These are phyloP conservation scores for Colletotrichum brevisporum DNA, from an alignment of 2,329 filamentous ascomycete species.

Conservation along the genomic window DNA sequence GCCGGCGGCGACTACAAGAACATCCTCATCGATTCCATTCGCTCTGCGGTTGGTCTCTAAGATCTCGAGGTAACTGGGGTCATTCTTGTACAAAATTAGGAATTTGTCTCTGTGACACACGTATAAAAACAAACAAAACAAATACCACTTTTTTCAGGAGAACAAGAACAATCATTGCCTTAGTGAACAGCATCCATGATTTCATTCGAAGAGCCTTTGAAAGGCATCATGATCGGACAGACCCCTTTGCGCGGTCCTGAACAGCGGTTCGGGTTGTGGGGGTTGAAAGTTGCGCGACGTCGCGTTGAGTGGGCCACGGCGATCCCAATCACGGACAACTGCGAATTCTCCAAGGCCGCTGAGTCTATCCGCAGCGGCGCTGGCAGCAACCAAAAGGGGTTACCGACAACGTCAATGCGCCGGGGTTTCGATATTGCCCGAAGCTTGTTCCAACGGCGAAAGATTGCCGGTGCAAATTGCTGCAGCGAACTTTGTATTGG, in stretches of 20 bases:
- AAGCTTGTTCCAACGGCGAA: background rate
- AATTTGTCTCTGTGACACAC: constrained; percentile 1
- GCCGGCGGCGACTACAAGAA: constrained; percentile 36
- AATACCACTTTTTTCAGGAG: constrained; percentile 16
- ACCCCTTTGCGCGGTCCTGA: too few species aligned
- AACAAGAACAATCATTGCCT: background rate
- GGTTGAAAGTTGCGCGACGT: background rate
- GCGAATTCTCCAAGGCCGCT: background rate
- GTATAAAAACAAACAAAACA: background rate
- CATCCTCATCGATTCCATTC: constrained; percentile 34
- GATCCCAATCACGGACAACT: constrained; percentile 9
- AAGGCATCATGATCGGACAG: too few species aligned
- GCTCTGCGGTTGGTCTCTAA: constrained; percentile 33
- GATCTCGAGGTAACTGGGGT: background rate
- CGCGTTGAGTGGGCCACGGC: background rate
- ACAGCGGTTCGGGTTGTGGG: background rate
- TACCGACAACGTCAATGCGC: background rate
- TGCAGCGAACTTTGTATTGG: background rate
- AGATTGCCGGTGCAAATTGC: background rate
- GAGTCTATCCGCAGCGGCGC: background rate
- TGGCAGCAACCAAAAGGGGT: background rate
- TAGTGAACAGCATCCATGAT: too few species aligned
- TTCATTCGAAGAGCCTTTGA: too few species aligned
- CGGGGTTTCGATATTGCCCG: background rate
- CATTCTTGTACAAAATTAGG: constrained; percentile 1